phyloP scores from a whole-genome alignment of 164 flowering plant genomes.

The Stephania japonica region DNA sequence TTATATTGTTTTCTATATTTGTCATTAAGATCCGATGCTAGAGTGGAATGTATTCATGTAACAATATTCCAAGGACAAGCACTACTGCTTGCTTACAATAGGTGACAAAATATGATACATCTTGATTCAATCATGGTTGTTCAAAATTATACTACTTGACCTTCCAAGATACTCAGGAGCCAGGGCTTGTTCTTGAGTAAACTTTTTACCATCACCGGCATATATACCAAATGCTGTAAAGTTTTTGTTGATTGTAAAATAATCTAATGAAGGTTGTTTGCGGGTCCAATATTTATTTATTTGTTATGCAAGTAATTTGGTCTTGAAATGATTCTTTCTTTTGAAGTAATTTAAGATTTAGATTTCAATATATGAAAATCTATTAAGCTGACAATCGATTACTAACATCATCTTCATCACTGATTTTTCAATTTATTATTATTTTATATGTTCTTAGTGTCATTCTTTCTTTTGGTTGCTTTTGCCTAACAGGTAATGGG shows the following conservation, averaged over 20 bases:
- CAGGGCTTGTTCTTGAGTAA: neutral
- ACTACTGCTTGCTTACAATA: too few species aligned
- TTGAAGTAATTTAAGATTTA: neutral
- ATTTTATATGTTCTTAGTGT: neutral
- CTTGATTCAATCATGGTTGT: too few species aligned
- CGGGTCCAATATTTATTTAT: neutral
- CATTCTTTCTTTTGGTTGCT: constrained; percentile 3
- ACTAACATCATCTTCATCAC: neutral
- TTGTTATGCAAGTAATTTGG: neutral
- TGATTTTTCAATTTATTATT: neutral
- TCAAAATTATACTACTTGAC: too few species aligned
- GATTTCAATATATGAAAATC: neutral
- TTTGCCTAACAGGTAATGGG: constrained; percentile 59
- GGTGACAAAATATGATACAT: too few species aligned
- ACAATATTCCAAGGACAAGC: too few species aligned
- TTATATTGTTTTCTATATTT: too few species aligned
- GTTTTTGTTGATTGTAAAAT: neutral
- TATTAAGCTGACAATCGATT: neutral
- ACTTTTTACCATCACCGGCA: neutral
- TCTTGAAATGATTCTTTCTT: neutral
- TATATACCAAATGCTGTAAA: neutral
- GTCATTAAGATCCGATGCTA: too few species aligned
- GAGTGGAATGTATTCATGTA: too few species aligned
- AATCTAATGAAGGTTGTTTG: neutral
- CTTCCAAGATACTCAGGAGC: neutral